phyloP scores from a whole-genome alignment of 495 filamentous ascomycete genomes.

The Tuber microsphaerosporum region DNA sequence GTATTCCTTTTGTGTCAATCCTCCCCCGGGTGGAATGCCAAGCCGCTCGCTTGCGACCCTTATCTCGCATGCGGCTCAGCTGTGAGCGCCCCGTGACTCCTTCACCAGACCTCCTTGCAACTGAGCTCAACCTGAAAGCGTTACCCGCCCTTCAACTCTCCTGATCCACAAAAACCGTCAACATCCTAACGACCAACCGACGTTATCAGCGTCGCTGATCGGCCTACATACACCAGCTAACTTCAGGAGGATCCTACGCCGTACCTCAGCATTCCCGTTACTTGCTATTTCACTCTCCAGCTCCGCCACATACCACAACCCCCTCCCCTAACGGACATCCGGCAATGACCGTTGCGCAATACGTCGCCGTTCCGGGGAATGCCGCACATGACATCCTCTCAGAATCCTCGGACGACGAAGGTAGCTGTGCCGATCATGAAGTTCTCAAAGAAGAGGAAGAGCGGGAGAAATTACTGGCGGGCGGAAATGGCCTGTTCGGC shows the following conservation, averaged over 20 bases:
- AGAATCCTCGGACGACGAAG: slow-evolving; percentile 9
- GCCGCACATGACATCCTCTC: slow-evolving; percentile 5
- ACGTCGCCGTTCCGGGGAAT: slow-evolving; percentile 21
- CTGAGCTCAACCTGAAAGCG: not conserved
- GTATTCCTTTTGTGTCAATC: no score
- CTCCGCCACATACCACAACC: not conserved
- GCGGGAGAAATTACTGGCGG: slow-evolving; percentile 63
- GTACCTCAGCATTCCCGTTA: not conserved
- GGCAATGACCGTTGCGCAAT: slow-evolving; percentile 8
- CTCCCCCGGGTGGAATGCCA: no score
- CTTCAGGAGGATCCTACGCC: not conserved
- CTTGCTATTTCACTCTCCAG: not conserved
- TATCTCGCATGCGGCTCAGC: not conserved
- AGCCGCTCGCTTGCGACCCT: no score
- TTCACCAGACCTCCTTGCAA: not conserved
- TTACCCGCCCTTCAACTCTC: slow-evolving; percentile 1
- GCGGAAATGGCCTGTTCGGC: slow-evolving; percentile 43
- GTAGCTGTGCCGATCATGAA: slow-evolving; percentile 38
- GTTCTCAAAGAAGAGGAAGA: slow-evolving; percentile 86
- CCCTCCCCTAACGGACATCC: not conserved
- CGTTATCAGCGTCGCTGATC: not conserved
- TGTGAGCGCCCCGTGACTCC: not conserved
- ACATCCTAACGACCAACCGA: not conserved
- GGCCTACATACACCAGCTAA: not conserved
- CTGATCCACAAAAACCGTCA: not conserved